A percentile compares a stretch with the other conserved stretches of the same genome.
These are phyloP conservation scores for Cytospora schulzeri DNA, from an alignment of 2,329 filamentous ascomycete genomes.

Conservation along the genomic window DNA sequence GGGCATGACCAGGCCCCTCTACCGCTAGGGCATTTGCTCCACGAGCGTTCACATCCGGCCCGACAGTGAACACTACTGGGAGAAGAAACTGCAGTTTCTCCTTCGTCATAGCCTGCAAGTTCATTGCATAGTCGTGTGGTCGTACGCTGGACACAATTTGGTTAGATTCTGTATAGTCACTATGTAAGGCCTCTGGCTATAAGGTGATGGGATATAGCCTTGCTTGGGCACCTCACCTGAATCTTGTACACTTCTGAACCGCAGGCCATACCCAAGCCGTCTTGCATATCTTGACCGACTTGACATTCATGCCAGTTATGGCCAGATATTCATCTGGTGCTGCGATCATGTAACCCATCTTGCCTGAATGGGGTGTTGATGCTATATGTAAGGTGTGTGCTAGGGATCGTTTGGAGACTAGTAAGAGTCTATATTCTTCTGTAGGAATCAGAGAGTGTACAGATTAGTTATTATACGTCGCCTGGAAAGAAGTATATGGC, in stretches of 20 bases:
- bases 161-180: conserved; percentile 27
- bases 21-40: conserved; percentile 45
- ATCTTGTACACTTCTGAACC: conserved; percentile 66
- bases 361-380: neutral
- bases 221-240: conserved; percentile 37
- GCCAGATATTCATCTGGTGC: conserved; percentile 83
- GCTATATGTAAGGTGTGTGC: neutral
- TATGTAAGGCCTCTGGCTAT: conserved; percentile 13
- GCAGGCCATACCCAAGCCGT: conserved; percentile 71
- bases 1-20: conserved; percentile 28
- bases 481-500: too few relatives aligned
- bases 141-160: conserved; percentile 56
- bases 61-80: conserved; percentile 84
- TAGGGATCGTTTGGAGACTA: too few relatives aligned
- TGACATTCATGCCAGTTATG: conserved; percentile 77
- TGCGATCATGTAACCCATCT: conserved; percentile 61
- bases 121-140: conserved; percentile 81
- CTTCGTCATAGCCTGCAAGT: conserved; percentile 83
- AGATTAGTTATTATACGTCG: too few relatives aligned
- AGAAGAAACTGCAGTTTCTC: conserved; percentile 84
- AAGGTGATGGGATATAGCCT: too few relatives aligned
- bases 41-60: conserved; percentile 70
- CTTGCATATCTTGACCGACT: conserved; percentile 76
- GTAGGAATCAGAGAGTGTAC: too few relatives aligned
- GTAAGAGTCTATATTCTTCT: too few relatives aligned